Conservation (phyloP, 2,329 filamentous ascomycete genomes). For the Sarocladium strictum region DNA sequence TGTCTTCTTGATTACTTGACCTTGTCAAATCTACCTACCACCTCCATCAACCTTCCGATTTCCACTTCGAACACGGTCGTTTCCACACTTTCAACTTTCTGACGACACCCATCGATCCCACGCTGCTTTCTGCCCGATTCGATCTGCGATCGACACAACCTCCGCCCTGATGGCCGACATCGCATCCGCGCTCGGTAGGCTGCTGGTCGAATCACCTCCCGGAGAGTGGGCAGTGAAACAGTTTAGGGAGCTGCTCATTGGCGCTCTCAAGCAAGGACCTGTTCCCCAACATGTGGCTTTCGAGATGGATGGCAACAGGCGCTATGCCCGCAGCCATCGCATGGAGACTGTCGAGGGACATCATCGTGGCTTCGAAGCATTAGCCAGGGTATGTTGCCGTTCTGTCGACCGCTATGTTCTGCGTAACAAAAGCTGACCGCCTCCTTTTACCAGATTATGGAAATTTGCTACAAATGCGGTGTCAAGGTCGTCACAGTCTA, state of each 20-base stretch:
- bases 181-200: slow-evolving; percentile 48
- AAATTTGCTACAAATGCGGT: slow-evolving; percentile 96
- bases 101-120: neutral
- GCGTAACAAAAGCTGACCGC: slow-evolving; percentile 5
- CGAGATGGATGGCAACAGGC: slow-evolving; percentile 96
- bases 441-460: slow-evolving; percentile 60
- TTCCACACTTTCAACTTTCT: neutral
- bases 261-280: slow-evolving; percentile 81
- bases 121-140: neutral
- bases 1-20: neutral
- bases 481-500: slow-evolving; percentile 97
- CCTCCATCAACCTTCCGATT: neutral
- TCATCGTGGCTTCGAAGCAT: slow-evolving; percentile 88
- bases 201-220: slow-evolving; percentile 83
- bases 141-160: neutral
- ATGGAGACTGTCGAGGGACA: slow-evolving; percentile 97
- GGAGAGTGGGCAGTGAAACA: slow-evolving; percentile 81
- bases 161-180: slow-evolving; percentile 44
- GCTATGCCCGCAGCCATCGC: slow-evolving; percentile 82
- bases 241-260: slow-evolving; percentile 79
- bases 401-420: neutral
- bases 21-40: neutral
- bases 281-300: slow-evolving; percentile 97
- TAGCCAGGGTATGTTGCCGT: slow-evolving; percentile 63
- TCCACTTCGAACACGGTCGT: neutral